phyloP scores from a whole-genome alignment of 176 grass and related monocot genomes.

The Coix lacrymajobi region DNA sequence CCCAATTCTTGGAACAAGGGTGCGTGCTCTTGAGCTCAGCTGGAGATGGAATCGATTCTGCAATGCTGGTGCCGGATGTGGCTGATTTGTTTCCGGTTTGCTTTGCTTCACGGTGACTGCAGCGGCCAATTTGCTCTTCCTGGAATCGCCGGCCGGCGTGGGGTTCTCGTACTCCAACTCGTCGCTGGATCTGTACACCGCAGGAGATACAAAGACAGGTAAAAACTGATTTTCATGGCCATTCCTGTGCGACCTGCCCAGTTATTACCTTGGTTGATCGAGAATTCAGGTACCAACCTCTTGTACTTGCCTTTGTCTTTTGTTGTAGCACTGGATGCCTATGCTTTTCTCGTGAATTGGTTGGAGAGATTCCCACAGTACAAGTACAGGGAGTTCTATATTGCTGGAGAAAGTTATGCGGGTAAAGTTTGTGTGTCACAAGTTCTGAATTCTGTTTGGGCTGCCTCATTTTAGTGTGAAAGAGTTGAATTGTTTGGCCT shows the following conservation, averaged over 20 bases:
- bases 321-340: conserved; percentile 66
- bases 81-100: conserved; percentile 2
- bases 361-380: conserved; percentile 87
- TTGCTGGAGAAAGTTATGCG: conserved; percentile 94
- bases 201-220: conserved; percentile 84
- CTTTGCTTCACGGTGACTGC: conserved; percentile 6
- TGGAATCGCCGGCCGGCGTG: conserved; percentile 93
- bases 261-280: not conserved
- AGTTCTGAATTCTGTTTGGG: not conserved
- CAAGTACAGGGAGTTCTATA: conserved; percentile 88
- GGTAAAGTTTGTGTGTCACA: conserved; percentile 31
- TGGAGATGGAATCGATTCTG: not conserved
- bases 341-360: conserved; percentile 86
- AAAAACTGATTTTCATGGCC: conserved; percentile 1
- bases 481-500: not conserved
- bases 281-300: not conserved
- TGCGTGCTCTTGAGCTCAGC: conserved; percentile 21
- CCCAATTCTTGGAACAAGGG: conserved; percentile 93
- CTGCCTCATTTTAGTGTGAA: not conserved
- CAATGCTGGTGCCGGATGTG: not conserved
- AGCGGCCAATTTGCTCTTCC: conserved; percentile 92
- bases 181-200: conserved; percentile 77
- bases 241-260: conserved; percentile 8
- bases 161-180: conserved; percentile 94
- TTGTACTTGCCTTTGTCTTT: conserved; percentile 34